Percentiles rank a stretch among this genome's conserved stretches.
phyloP scores from a whole-genome alignment of 352 stramenopile genomes.

The Hyphochytrium catenoides region DNA sequence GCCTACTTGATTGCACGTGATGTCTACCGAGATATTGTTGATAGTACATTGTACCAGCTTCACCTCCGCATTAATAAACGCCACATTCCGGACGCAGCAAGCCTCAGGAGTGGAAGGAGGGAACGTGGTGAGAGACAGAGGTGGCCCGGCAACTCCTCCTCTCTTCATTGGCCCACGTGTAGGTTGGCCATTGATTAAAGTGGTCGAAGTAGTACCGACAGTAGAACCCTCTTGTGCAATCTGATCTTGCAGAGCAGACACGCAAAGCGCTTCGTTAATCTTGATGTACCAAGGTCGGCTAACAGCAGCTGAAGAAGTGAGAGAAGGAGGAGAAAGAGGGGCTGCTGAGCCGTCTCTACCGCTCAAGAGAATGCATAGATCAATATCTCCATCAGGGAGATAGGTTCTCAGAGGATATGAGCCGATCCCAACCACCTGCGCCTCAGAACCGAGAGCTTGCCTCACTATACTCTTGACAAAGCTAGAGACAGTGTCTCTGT shows the following conservation, averaged over 20 bases:
- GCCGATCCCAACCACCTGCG: slow-evolving; percentile 18
- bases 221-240: slow-evolving; percentile 2
- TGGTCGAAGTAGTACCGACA: too few relatives aligned
- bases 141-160: too few relatives aligned
- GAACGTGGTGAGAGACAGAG: too few relatives aligned
- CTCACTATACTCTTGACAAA: too few relatives aligned
- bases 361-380: slow-evolving; percentile 48
- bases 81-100: slow-evolving; percentile 58
- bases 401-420: slow-evolving; percentile 73
- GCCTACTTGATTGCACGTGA: slow-evolving; percentile 55
- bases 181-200: too few relatives aligned
- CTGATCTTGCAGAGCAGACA: slow-evolving; percentile 20
- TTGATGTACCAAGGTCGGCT: slow-evolving; percentile 67
- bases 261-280: slow-evolving; percentile 50
- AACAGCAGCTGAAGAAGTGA: too few relatives aligned
- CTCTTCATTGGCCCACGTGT: too few relatives aligned
- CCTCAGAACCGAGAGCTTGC: too few relatives aligned
- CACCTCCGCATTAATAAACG: slow-evolving; percentile 62
- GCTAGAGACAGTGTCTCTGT: too few relatives aligned
- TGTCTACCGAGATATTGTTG: slow-evolving; percentile 63
- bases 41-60: slow-evolving; percentile 68
- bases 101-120: too few relatives aligned
- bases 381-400: slow-evolving; percentile 52
- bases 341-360: slow-evolving; percentile 50
- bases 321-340: too few relatives aligned